Conservation (phyloP, 306 rosid genomes). For the Pterocarpus santalinus region DNA sequence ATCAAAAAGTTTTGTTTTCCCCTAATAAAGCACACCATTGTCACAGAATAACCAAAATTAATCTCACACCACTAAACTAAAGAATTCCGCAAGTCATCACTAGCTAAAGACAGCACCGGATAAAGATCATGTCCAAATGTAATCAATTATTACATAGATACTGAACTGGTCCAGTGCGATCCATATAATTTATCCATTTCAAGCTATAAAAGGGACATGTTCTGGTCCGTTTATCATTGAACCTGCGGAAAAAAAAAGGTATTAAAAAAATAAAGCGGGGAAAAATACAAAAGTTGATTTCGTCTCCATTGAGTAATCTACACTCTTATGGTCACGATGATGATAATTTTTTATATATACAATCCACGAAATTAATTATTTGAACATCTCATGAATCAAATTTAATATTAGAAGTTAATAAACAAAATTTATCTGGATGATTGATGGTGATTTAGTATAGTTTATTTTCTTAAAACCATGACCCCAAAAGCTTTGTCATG, state of each 20-base stretch:
- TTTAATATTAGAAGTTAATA: not conserved
- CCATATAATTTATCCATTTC: not conserved
- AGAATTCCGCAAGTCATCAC: constrained; percentile 30
- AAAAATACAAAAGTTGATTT: constrained; percentile 13
- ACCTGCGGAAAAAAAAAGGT: not conserved
- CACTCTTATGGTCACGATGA: not conserved
- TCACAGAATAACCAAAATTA: constrained; percentile 18
- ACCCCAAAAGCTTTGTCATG: constrained; percentile 34
- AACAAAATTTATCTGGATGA: not conserved
- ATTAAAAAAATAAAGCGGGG: not conserved
- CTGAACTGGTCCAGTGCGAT: not conserved
- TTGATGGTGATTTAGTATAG: constrained; percentile 1
- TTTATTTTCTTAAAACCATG: constrained; percentile 7
- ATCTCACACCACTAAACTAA: not conserved
- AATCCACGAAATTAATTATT: constrained; percentile 1
- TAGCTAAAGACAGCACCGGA: constrained; percentile 19
- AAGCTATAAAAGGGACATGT: not conserved
- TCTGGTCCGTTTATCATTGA: constrained; percentile 10
- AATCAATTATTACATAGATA: constrained; percentile 6
- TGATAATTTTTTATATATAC: not conserved
- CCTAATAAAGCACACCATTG: not conserved
- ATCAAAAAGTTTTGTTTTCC: not conserved
- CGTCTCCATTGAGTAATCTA: constrained; percentile 18
- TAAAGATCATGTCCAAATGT: not conserved
- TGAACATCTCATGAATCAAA: not conserved